Evolutionary conservation across 2,329 filamentous ascomycete species (phyloP), one percentile per base, ranked within the genome.

Genomic region (Ophiocordyceps camponoti-leonardi): DNA sequence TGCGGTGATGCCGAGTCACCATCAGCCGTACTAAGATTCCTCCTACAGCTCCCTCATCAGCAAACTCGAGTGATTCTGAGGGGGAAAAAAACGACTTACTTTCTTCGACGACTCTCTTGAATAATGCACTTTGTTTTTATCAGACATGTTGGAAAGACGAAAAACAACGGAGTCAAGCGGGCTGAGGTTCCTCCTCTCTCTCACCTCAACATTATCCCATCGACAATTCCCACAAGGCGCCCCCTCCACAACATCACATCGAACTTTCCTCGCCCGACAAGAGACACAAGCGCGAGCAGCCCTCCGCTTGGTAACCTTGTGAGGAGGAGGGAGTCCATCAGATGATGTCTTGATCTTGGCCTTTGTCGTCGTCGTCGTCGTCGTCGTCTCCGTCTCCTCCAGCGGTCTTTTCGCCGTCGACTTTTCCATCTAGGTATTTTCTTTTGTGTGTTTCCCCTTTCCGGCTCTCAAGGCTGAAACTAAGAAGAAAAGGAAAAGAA

Each of bases 261-360:
- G 78, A 40, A 95, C 88, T 62, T 95, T 95, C 58, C 88, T 79
- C 47, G 83, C 80, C 55, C 88, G 77, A 64, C 88, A 94, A 54
- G 83, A 86, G 50, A 86, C 85, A 61, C 88, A 95, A 18, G 88
- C 88, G 54, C 90, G 84, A 11, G 87, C 86, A n/a, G 88, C 87
- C 58, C 88, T 77, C 56, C 87, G 75, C 66, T 94, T 95, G 45
- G 66, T 75, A 50, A 70, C 56, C 58, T 77, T 78, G 48, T 64
- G 58, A 12, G 63, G 56, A 13, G 55, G 55, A 6, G n/a, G 33
- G 33, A 18, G 13, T 10, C 30, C 30, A 31, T 31, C 30, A 31
- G 6, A n/a, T n/a, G n/a, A n/a, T n/a, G n/a, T n/a, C n/a, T n/a
- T n/a, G n/a, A n/a, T n/a, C n/a, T n/a, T n/a, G n/a, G n/a, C n/a